Evolutionary conservation across 805 yeast genomes (phyloP).

Genomic region (Yarrowia sp.): DNA sequence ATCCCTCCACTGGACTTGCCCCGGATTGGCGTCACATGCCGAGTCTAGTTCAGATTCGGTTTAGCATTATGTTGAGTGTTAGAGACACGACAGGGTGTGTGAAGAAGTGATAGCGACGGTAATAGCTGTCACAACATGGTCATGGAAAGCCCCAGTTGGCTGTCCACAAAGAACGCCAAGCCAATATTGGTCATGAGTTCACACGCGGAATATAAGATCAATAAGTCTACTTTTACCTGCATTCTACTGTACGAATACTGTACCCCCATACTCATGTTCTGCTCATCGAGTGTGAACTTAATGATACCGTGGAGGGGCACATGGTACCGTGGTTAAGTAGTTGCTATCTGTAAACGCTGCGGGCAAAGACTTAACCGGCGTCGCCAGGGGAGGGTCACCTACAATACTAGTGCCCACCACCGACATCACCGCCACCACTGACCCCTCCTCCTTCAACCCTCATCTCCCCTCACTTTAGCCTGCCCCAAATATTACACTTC

Average conservation of each 20-base stretch:
- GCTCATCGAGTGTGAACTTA: constrained; percentile 5
- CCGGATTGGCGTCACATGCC: constrained; percentile 19
- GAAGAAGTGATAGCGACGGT: not conserved
- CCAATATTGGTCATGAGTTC: not conserved
- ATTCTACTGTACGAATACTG: too few species aligned
- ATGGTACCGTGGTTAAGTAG: too few species aligned
- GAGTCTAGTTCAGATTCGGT: constrained; percentile 21
- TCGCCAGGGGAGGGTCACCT: too few species aligned
- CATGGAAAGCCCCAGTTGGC: too few species aligned
- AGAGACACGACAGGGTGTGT: constrained; percentile 21
- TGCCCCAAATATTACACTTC: constrained; percentile 30
- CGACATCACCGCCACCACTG: too few species aligned
- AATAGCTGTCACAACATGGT: too few species aligned
- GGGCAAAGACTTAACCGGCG: too few species aligned
- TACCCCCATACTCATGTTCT: not conserved
- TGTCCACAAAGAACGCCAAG: too few species aligned
- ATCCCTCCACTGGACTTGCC: not conserved
- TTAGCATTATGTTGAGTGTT: constrained; percentile 27
- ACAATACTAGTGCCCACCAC: too few species aligned
- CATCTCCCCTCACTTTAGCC: constrained; percentile 32
- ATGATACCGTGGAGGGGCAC: not conserved
- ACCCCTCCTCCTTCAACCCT: not conserved
- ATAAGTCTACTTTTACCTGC: too few species aligned
- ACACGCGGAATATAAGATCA: not conserved
- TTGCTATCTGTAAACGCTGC: too few species aligned